Base-by-base conservation (phyloP, 148 eudicot genomes). In the Suaeda aralocaspica region DNA sequence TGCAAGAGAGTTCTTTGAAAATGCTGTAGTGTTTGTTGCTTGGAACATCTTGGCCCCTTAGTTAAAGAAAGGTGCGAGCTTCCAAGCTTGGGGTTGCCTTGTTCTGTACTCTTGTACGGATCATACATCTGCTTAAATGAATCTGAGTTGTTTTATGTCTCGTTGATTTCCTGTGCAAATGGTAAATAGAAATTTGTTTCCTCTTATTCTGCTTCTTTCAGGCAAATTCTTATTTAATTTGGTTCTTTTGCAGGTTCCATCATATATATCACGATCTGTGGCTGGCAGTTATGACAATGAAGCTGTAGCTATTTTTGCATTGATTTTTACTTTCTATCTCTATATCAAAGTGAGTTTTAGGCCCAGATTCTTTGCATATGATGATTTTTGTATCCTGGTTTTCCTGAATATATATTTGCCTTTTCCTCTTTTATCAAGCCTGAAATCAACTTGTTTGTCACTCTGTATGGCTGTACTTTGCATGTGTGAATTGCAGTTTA, bases 231-330 rank as follows among this genome's bases (percentile, higher is more conserved):
- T 59, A 8, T 1, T 59, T 33, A 30, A 22, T 34, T 28, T 25
- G 59, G 59, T 41, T 24, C 48, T 50, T 66, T 58, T 77, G 65
- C 85, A 94, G 98, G 98, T 94, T 72, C 98, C 98, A 70, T 94
- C 98, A 70, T 94, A 94, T 76, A 94, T 94, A 78, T 94, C 98
- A 46, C 84, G 98, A 72, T 94, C 98, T 60, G 98, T 94, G 76
- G 97, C 98, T 65, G 98, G 98, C 68, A 91, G 97, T 79, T 94
- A 94, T 86, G 98, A 94, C 80, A 94, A 94, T 86, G 98, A 94
- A 86, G 97, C 97, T 74, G 98, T 94, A 36, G 98, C 98, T 64
- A 94, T 94, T 76, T 94, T 94, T 82, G 98, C 98, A 48, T 74
- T 94, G 79, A 89, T 94, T 41, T 84, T 87, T 82, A 94, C 98